A percentile compares a stretch with the other conserved stretches of the same genome.
phyloP scores from a whole-genome alignment of 1,284 basidiomycete genomes.

The Ustilago vetiveriae region DNA sequence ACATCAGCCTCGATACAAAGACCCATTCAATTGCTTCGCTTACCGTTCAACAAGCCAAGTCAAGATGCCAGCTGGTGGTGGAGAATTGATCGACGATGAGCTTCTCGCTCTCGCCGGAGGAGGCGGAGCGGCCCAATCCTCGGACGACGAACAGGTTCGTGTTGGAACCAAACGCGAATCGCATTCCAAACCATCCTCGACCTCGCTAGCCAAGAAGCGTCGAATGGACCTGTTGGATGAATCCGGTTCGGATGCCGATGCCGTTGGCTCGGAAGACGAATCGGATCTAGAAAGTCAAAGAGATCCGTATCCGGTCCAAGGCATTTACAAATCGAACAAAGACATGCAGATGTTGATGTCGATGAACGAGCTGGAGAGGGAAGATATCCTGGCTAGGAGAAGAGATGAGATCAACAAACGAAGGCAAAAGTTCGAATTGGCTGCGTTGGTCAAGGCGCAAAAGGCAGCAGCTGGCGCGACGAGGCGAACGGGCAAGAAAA shows the following conservation, averaged over 20 bases:
- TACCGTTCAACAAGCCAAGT: too few relatives aligned
- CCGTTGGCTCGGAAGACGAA: conserved; percentile 16
- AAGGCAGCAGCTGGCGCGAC: conserved; percentile 68
- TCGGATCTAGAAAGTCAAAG: conserved; percentile 8
- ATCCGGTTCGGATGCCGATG: conserved; percentile 39
- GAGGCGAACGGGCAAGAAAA: conserved; percentile 22
- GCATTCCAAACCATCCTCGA: conserved; percentile 3
- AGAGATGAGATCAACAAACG: conserved; percentile 82
- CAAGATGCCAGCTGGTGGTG: conserved; percentile 65
- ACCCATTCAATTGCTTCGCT: too few relatives aligned
- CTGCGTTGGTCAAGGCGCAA: conserved; percentile 78
- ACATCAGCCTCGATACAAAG: too few relatives aligned
- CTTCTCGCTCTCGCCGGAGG: conserved; percentile 76
- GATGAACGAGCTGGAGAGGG: conserved; percentile 87
- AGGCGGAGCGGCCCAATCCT: conserved; percentile 72
- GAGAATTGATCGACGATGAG: conserved; percentile 76
- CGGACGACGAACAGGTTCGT: conserved; percentile 68
- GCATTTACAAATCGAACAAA: conserved; percentile 83
- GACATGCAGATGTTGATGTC: conserved; percentile 81
- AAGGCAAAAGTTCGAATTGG: conserved; percentile 78
- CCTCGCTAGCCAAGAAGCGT: conserved; percentile 36
- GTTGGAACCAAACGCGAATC: conserved; percentile 51
- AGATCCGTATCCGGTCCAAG: conserved; percentile 80
- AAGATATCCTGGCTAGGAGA: conserved; percentile 81
- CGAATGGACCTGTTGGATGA: conserved; percentile 60